A percentile compares a stretch with the other conserved stretches of the same genome.
These are phyloP conservation scores for Aristolochia fimbriata DNA, from an alignment of 164 flowering plant genomes.

Conservation along the genomic window DNA sequence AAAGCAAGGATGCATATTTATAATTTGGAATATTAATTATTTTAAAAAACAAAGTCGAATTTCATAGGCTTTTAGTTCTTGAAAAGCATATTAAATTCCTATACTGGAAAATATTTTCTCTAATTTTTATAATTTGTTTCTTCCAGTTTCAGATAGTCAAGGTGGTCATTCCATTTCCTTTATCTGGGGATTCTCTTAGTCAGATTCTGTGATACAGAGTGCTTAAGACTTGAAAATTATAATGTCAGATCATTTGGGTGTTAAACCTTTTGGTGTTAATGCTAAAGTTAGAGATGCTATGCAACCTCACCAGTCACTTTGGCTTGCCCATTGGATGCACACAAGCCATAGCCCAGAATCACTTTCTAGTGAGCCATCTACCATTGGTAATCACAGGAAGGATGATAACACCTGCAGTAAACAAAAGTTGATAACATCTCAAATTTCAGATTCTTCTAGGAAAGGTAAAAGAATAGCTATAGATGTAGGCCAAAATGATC, in stretches of 20 bases:
- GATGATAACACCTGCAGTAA: conserved; percentile 12
- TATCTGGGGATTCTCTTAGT: not conserved
- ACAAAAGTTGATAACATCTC: conserved; percentile 3
- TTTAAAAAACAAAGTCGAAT: too few relatives aligned
- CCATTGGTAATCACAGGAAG: conserved; percentile 5
- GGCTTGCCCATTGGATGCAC: conserved; percentile 62
- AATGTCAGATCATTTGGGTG: conserved; percentile 28
- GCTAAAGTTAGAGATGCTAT: conserved; percentile 15
- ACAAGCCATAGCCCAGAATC: conserved; percentile 18
- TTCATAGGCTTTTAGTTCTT: too few relatives aligned
- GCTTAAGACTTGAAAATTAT: not conserved
- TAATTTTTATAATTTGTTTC: too few relatives aligned
- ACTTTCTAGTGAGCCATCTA: conserved; percentile 6
- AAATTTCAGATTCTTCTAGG: conserved; percentile 1
- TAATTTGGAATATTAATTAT: too few relatives aligned
- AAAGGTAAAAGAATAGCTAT: conserved; percentile 5
- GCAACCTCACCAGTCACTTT: conserved; percentile 24
- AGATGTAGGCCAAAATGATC: conserved; percentile 2
- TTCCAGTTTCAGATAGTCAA: too few relatives aligned
- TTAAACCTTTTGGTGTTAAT: conserved; percentile 5
- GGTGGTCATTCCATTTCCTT: too few relatives aligned
- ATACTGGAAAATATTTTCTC: too few relatives aligned
- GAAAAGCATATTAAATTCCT: too few relatives aligned
- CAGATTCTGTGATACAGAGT: not conserved
- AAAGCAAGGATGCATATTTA: too few relatives aligned